Base-by-base conservation (phyloP, 2,329 filamentous ascomycete genomes). In the Fusarium sarcochroum region DNA sequence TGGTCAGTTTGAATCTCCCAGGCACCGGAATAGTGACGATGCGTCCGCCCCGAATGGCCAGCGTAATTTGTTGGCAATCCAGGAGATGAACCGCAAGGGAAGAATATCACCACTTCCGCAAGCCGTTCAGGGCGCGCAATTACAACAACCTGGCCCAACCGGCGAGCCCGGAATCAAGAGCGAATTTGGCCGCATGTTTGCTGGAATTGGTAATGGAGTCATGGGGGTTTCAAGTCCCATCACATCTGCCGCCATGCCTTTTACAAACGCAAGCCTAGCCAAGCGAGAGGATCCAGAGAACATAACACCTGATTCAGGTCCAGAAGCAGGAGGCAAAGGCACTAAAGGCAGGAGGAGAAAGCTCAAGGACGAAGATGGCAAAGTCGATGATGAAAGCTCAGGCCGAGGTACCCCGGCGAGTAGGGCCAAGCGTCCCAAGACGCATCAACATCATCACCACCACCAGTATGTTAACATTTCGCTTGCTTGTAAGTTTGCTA, bases 141-240 rank as follows among this genome's bases (percentile, higher is more conserved):
- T 91, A 17, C 92, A 94, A 72, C 87, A 92, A 38, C 87, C 92
- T 53, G 93, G 92, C 5, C 93, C 93, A 7, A 89, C 90, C 15
- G 92, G 91, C 17, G 94, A 97, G 77, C 92, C 93, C 13, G 92
- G 92, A 42, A 97, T 98, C 75, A 97, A 98, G 84, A 97, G 90
- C 76, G 95, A 98, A 77, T 94, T 98, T 77, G 94, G 94, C 27
- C 90, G 93, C 66, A 97, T 98, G 86, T 98, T 97, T 80, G 93
- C 93, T 18, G 95, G 95, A n/a, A 93, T 98, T 70, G 94, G 84
- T 61, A 87, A 83, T 69, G 87, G 84, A 64, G 84, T 86, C 40
- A 82, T 86, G 60, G 83, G 82, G 23, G 80, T 84, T 35, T 83
- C 86, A 15, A 88, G 85, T 70, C 86, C 87, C 3, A 81, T 84